Evolutionary conservation across 2,329 filamentous ascomycete species (phyloP).

Genomic region (Lecanoromycetidae sp.): DNA sequence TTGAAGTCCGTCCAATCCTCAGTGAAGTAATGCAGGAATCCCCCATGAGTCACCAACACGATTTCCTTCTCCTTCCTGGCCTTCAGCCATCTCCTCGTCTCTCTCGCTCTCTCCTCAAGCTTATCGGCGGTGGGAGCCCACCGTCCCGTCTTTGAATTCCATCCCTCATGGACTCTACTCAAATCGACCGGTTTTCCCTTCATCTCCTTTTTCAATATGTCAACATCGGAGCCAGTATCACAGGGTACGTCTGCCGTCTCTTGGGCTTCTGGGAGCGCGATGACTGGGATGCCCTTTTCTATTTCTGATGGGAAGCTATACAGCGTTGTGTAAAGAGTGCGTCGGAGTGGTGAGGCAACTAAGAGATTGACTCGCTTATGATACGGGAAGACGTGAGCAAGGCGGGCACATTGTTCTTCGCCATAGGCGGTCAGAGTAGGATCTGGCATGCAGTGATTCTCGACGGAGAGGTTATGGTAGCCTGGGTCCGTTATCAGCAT

Average conservation of each 20-base stretch:
- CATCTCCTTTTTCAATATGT: conserved; percentile 49
- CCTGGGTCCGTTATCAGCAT: conserved; percentile 42
- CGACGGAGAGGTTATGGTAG: conserved; percentile 62
- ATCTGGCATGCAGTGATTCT: conserved; percentile 63
- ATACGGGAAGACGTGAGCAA: conserved; percentile 52
- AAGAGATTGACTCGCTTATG: conserved; percentile 56
- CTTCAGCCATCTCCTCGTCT: conserved; percentile 47
- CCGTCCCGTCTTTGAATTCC: conserved; percentile 55
- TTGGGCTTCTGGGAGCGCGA: conserved; percentile 63
- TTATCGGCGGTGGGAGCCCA: conserved; percentile 38
- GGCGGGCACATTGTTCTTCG: conserved; percentile 56
- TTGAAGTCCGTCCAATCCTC: conserved; percentile 60
- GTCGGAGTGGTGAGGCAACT: conserved; percentile 65
- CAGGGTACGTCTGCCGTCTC: conserved; percentile 65
- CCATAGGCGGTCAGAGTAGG: conserved; percentile 68
- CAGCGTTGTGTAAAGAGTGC: conserved; percentile 69
- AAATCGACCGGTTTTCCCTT: conserved; percentile 51
- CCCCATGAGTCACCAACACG: conserved; percentile 69
- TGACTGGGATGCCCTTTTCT: conserved; percentile 39
- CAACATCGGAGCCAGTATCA: conserved; percentile 55
- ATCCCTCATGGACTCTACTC: conserved; percentile 47
- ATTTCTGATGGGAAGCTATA: conserved; percentile 52
- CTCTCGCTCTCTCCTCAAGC: conserved; percentile 49
- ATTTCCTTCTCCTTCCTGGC: conserved; percentile 50
- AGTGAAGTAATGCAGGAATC: conserved; percentile 73